phyloP scores from a whole-genome alignment of 1,284 basidiomycete species.

The Puccinia hordei region DNA sequence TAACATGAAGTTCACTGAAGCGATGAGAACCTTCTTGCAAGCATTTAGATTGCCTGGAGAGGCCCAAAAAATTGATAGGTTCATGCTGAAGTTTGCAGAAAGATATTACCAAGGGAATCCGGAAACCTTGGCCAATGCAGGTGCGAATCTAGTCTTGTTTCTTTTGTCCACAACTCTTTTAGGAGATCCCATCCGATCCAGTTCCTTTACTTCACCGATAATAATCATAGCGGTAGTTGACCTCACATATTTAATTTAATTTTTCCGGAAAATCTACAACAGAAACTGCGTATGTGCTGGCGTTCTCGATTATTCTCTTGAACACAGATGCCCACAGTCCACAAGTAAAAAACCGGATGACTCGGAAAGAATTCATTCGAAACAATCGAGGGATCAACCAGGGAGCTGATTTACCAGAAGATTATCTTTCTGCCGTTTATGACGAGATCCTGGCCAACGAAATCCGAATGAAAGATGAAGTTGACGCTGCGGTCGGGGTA shows the following conservation, averaged over 20 bases:
- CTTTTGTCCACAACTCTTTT: too few relatives aligned
- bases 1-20: conserved; percentile 78
- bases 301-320: conserved; percentile 89
- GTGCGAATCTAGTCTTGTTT: conserved; percentile 51
- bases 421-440: conserved; percentile 73
- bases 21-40: conserved; percentile 82
- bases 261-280: conserved; percentile 5
- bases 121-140: conserved; percentile 73
- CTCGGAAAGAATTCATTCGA: conserved; percentile 80
- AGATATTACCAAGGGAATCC: conserved; percentile 86
- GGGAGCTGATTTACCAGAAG: conserved; percentile 79
- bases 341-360: conserved; percentile 86
- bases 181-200: not conserved
- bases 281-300: conserved; percentile 90
- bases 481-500: conserved; percentile 66
- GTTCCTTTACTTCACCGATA: not conserved
- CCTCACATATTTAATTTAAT: too few relatives aligned
- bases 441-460: conserved; percentile 88
- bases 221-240: too few relatives aligned
- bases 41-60: conserved; percentile 93
- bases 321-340: conserved; percentile 96
- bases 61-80: conserved; percentile 96
- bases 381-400: conserved; percentile 97
- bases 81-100: conserved; percentile 96
- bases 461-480: conserved; percentile 96